Conservation (phyloP, 2,329 filamentous ascomycete genomes). For the Hypoxylon sp. region DNA sequence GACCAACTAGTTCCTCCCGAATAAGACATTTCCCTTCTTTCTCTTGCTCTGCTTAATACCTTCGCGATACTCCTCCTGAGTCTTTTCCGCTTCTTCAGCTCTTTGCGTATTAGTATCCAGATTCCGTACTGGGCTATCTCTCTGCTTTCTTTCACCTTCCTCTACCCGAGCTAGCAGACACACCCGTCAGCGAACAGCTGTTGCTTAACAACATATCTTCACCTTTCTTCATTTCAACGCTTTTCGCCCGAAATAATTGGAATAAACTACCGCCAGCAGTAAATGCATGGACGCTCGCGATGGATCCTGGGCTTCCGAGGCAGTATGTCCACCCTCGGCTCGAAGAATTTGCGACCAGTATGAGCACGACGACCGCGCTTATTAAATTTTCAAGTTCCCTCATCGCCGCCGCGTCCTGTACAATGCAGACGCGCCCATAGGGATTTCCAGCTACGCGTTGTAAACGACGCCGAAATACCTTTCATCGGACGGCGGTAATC, state of each 20-base stretch:
- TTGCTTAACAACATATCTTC: background rate
- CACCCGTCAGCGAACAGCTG: background rate
- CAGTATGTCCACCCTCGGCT: background rate
- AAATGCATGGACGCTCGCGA: background rate
- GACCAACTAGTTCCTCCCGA: background rate
- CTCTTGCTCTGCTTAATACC: background rate
- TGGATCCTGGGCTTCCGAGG: background rate
- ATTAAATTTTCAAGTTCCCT: background rate
- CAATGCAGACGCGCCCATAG: background rate
- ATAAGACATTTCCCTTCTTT: background rate
- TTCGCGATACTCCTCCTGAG: background rate
- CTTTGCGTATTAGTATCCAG: background rate
- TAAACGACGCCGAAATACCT: background rate
- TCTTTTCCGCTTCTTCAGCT: background rate
- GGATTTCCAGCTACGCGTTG: background rate
- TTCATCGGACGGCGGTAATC: background rate
- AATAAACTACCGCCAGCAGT: background rate
- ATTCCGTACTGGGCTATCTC: background rate
- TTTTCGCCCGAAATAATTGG: background rate
- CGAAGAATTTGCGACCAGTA: background rate
- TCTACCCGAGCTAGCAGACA: background rate
- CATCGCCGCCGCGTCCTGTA: background rate
- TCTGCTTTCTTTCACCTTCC: background rate
- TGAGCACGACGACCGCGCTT: background rate
- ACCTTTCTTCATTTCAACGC: background rate